These are phyloP conservation scores for Dendryphion nanum DNA, from an alignment of 2,329 filamentous ascomycete species.

Conservation along the genomic window DNA sequence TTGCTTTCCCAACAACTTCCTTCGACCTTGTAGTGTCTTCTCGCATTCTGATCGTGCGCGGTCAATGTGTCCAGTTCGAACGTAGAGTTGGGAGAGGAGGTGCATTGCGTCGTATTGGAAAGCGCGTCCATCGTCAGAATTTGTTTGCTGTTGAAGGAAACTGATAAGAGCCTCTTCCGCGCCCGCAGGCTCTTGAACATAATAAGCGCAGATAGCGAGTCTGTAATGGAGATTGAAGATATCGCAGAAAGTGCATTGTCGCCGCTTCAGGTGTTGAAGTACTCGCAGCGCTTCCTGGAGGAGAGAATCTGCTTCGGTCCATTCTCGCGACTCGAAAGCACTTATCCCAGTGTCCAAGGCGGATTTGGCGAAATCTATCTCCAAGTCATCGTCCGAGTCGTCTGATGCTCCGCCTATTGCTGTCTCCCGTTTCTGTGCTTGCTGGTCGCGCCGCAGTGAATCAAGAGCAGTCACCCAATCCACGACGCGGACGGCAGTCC, in stretches of 20 bases:
- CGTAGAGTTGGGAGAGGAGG: slow-evolving; percentile 22
- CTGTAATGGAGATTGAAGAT: slow-evolving; percentile 24
- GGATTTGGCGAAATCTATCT: slow-evolving; percentile 22
- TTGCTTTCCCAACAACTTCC: slow-evolving; percentile 24
- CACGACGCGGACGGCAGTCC: slow-evolving; percentile 1
- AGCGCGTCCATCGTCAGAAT: slow-evolving; percentile 13
- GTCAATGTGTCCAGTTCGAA: slow-evolving; percentile 19
- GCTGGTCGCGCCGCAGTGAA: not conserved
- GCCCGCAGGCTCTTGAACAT: slow-evolving; percentile 15
- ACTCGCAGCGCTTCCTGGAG: slow-evolving; percentile 25
- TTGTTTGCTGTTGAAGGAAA: slow-evolving; percentile 13
- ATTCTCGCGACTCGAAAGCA: slow-evolving; percentile 21
- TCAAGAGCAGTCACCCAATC: not conserved
- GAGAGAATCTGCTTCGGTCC: slow-evolving; percentile 22
- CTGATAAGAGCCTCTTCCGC: slow-evolving; percentile 21
- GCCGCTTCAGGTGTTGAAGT: slow-evolving; percentile 16
- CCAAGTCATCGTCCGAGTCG: slow-evolving; percentile 25
- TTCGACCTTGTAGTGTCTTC: slow-evolving; percentile 22
- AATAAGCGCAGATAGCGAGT: slow-evolving; percentile 25
- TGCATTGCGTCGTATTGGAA: slow-evolving; percentile 20
- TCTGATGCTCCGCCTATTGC: not conserved
- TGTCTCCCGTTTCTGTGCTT: not conserved
- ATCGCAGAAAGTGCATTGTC: slow-evolving; percentile 19
- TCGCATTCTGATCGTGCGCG: slow-evolving; percentile 23
- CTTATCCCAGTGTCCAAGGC: slow-evolving; percentile 20